These are phyloP conservation scores for Pulicaria dysenterica DNA, from an alignment of 129 eudicot genomes.

Conservation along the genomic window DNA sequence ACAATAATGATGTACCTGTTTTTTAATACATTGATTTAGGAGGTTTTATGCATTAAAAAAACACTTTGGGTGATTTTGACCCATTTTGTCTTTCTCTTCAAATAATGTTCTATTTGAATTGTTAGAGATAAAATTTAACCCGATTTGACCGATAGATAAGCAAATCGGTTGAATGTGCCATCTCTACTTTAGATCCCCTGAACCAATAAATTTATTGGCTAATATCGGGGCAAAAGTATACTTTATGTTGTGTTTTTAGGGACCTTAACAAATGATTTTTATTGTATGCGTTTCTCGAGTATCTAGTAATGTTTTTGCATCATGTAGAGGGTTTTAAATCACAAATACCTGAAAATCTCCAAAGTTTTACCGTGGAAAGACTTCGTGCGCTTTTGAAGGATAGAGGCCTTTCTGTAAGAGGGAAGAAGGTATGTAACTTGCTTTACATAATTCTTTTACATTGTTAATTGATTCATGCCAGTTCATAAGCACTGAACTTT, in stretches of 20 bases:
- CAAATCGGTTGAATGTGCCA: neutral
- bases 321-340: slow-evolving; percentile 56
- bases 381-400: slow-evolving; percentile 78
- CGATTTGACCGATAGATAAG: neutral
- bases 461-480: neutral
- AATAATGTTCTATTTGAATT: neutral
- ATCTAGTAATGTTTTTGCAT: slow-evolving; percentile 17
- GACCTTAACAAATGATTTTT: slow-evolving; percentile 6
- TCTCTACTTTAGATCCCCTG: neutral
- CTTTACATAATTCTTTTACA: slow-evolving; percentile 1
- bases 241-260: neutral
- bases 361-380: slow-evolving; percentile 74
- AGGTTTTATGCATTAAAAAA: neutral
- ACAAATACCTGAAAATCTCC: slow-evolving; percentile 54
- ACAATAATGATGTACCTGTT: neutral
- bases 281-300: neutral
- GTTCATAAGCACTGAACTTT: neutral
- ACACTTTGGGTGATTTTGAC: neutral
- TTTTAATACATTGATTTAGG: neutral
- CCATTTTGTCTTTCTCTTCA: neutral
- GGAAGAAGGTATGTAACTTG: slow-evolving; percentile 67
- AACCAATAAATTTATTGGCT: neutral
- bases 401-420: slow-evolving; percentile 72
- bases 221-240: neutral
- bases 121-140: neutral